phyloP scores from a whole-genome alignment of 2,329 filamentous ascomycete genomes.

The Fonsecaea monophora region DNA sequence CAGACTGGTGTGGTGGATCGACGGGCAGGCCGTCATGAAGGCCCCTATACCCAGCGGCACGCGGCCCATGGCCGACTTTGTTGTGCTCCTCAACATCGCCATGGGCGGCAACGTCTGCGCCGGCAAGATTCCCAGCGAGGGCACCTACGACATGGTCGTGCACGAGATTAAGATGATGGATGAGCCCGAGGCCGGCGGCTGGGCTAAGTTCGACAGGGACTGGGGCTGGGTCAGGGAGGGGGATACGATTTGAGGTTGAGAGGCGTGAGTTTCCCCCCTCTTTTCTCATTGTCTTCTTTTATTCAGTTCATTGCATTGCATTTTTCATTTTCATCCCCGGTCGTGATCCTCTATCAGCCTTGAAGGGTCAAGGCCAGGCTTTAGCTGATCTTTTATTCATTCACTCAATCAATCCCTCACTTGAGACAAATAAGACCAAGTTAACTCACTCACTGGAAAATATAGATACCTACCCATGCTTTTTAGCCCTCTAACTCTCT shows the following conservation, averaged over 20 bases:
- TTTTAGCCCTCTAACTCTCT: too few species aligned
- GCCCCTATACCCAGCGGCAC: constrained; percentile 34
- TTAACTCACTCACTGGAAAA: too few species aligned
- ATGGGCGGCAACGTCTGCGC: constrained; percentile 41
- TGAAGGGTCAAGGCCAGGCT: too few species aligned
- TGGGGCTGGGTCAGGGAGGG: constrained; percentile 34
- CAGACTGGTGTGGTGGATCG: constrained; percentile 39
- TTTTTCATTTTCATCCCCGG: too few species aligned
- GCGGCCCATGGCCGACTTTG: constrained; percentile 37
- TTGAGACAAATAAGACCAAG: too few species aligned
- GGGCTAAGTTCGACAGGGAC: constrained; percentile 37
- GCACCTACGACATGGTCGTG: constrained; percentile 38
- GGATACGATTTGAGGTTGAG: constrained; percentile 29
- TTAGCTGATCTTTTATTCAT: too few species aligned
- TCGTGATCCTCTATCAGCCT: too few species aligned
- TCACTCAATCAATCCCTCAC: too few species aligned
- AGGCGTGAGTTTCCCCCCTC: neutral
- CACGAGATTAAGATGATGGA: constrained; percentile 37
- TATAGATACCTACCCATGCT: too few species aligned
- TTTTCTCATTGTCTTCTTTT: neutral
- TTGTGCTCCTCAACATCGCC: constrained; percentile 38
- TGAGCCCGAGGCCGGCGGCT: constrained; percentile 37
- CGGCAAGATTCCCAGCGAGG: constrained; percentile 36
- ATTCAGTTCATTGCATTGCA: too few species aligned
- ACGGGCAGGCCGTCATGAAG: constrained; percentile 40